Base-by-base conservation (phyloP, 768 basidiomycete genomes). In the Serpula lacrymans region DNA sequence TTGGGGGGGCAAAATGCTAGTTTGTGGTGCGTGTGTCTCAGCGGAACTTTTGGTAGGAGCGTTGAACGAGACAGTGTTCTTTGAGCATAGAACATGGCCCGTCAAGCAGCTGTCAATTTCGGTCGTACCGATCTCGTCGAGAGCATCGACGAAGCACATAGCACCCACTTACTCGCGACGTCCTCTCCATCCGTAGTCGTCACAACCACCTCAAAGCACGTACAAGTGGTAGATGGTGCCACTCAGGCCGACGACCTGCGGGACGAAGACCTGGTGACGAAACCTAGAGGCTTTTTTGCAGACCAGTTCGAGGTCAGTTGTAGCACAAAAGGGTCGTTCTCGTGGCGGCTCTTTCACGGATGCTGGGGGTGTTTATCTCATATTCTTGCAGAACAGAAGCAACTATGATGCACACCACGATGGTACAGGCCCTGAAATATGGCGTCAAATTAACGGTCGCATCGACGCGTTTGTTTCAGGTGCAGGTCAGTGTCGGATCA, bases 371-470 rank as follows among this genome's bases (percentile, higher is more conserved):
- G n/a, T n/a, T n/a, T n/a, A n/a, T 13, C 10, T 17, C 9, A 29
- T n/a, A n/a, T n/a, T n/a, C n/a, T n/a, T 20, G 16, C 38, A 90
- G 85, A 98, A 94, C 59, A 76, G 70, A 52, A 89, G 87, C 54
- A 98, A 99, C 53, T 91, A 81, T 58, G 74, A 84, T 39, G 92
- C 95, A 0, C 96, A 99, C 58, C 90, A 76, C 48, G 63, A 78
- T 24, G 89, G 89, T 5, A 97, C 96, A 1, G 96, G 90, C 0
- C 93, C 92, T 0, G 96, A 98, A 67, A 89, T 98, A 24, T 92
- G 92, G 85, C 72, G 83, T 30, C 96, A 99, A 58, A 91, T 89
- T 6, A 84, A 82, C 53, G 93, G 93, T 9, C 64, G 67, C 20
- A 46, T 96, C 1, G 75, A 88, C 54, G 91, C 84, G 5, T 97